Base-by-base conservation (phyloP, 495 filamentous ascomycete species). In the Tuber brumale region DNA sequence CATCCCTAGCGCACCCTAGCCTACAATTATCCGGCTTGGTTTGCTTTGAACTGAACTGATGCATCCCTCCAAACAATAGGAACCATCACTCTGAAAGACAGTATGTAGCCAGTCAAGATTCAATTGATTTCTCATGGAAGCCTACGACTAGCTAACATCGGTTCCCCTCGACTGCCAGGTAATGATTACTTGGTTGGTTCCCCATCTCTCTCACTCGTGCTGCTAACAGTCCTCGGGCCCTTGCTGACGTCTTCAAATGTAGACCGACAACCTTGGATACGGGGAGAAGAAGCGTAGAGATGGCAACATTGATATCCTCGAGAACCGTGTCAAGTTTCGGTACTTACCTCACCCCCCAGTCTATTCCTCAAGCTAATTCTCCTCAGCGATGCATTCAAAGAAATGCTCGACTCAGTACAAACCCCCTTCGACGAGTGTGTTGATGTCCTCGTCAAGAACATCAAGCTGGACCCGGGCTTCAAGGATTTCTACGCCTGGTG, bases 181-280 rank as follows among this genome's bases (percentile, higher is more conserved):
- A 97, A 98, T 87, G 94, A 97, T 86, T 95, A 87, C 85, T 87
- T 97, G 86, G 90, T 91, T 86, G 46, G 71, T 75, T 37, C 31
- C 41, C 35, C 43, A 57, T 70, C 48, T 39, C 70, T 9, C 57
- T 0, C 44, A 16, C 72, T 51, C 71, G 71, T 72, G 42, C 72
- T 73, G 44, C 70, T 74, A 57, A 76, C 80, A 73, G 82, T 48
- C 16, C 72, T 72, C 72, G 39, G 14, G 18, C 16, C 4, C 70
- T 70, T 72, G 71, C 73, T 75, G 10, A 72, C 70, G 23, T 42
- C 35, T 41, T 16, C 71, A 69, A 66, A 66, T 31, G 19, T 74
- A 92, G 90, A 97, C 94, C 72, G 95, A 98, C 86, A 96, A 94
- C 84, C 87, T 96, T 37, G 95, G 95, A 73, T 97, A 89, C 81